Base-by-base conservation (phyloP, 2,329 filamentous ascomycete species). In the Aureobasidium uvarum region DNA sequence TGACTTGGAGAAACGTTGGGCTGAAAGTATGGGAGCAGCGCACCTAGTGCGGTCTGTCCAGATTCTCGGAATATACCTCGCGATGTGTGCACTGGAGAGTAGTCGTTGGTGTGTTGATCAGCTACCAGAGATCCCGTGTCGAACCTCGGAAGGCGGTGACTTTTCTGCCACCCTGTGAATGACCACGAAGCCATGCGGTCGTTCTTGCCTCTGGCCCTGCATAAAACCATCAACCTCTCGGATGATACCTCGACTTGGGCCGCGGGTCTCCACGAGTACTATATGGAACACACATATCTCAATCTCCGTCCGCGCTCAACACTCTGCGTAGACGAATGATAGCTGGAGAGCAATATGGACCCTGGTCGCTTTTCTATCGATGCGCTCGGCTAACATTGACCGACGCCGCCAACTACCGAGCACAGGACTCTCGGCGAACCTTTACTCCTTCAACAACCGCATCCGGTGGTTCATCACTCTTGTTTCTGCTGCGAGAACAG, bases 351-450 rank as follows among this genome's bases (percentile, higher is more conserved):
- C 39, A 58, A 60, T 60, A 60, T 60, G 41, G 31, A 60, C 56
- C 56, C 56, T 60, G 31, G 56, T 36, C 41, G 36, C 28, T 16
- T 38, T 25, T 46, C 31, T 25, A 25, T 46, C 41, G 38, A 43
- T 28, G 41, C 41, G 23, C 43, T 60, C 56, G 56, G 56, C 43
- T 60, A 60, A 50, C 41, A 39, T n/a, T 39, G 56, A 60, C 56
- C 56, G 56, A 48, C 20, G 43, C 41, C 56, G 31, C 20, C n/a
- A 39, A 38, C 56, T 60, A 38, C 56, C 56, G 56, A 60, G 56
- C 56, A 60, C 56, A 41, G 56, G 18, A 31, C 56, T 48, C 41
- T 48, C 38, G 36, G 36, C 16, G 56, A 60, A 60, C 56, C 45
- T 48, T 50, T 10, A 13, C 18, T 23, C 5, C 55, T 41, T n/a